A percentile compares a stretch with the other conserved stretches of the same genome.
phyloP scores from a whole-genome alignment of 495 filamentous ascomycete species.

The Astrothelium subdiscretum region DNA sequence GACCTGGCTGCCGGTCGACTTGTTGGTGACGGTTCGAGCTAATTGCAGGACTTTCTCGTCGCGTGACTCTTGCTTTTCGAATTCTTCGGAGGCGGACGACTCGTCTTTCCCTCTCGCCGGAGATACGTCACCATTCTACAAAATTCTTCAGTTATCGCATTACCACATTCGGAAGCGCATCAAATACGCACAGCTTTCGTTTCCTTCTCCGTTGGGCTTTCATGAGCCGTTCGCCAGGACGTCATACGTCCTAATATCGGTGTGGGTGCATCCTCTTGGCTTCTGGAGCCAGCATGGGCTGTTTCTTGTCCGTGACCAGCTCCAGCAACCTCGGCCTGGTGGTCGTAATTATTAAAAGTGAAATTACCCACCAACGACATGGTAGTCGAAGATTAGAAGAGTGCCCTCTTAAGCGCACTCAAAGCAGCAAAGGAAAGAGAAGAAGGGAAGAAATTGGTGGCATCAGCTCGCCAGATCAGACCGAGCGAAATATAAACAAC shows the following conservation, averaged over 20 bases:
- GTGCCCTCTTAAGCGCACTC: not conserved
- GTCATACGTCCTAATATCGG: not conserved
- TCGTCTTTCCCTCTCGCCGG: slow-evolving; percentile 5
- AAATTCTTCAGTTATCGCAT: not conserved
- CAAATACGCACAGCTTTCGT: not conserved
- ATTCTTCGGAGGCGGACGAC: not conserved
- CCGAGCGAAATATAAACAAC: not conserved
- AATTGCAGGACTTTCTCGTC: slow-evolving; percentile 23
- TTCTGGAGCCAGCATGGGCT: not conserved
- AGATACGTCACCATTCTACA: not conserved
- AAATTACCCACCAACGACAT: slow-evolving; percentile 23
- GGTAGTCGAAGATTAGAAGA: not conserved
- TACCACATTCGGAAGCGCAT: not conserved
- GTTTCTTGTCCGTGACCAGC: not conserved
- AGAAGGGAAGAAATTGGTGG: not conserved
- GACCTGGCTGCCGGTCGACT: slow-evolving; percentile 16
- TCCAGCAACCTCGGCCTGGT: slow-evolving; percentile 10
- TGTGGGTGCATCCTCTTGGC: not conserved
- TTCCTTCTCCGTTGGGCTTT: not conserved
- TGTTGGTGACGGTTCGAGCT: slow-evolving; percentile 21
- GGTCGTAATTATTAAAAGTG: slow-evolving; percentile 16
- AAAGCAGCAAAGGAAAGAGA: not conserved
- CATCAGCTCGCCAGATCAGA: not conserved
- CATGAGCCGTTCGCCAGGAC: not conserved
- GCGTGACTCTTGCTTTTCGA: slow-evolving; percentile 13